A percentile compares a stretch with the other conserved stretches of the same genome.
Conservation (phyloP, 163 green algal species). For the Coccomyxa subellipsoidea region DNA sequence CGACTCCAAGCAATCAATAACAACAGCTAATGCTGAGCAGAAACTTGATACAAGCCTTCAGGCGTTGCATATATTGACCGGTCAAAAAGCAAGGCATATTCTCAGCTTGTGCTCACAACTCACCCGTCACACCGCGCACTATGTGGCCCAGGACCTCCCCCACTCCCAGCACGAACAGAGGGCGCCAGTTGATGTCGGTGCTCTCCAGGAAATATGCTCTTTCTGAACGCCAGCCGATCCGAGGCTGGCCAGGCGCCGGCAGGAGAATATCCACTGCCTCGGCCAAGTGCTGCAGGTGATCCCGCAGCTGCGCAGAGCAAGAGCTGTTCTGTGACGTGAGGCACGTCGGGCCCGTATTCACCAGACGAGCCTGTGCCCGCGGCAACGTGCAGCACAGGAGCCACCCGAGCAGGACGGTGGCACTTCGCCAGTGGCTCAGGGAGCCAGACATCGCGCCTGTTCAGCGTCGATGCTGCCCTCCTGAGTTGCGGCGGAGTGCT, state of each 20-base stretch:
- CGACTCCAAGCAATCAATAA: too few relatives aligned
- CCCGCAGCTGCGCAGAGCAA: background rate
- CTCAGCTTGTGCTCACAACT: background rate
- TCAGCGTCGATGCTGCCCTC: background rate
- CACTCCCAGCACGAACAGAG: background rate
- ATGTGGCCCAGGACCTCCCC: background rate
- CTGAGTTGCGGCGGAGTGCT: too few relatives aligned
- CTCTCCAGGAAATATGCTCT: background rate
- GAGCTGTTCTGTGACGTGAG: background rate
- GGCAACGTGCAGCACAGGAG: background rate
- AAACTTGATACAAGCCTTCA: too few relatives aligned
- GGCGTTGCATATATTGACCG: background rate
- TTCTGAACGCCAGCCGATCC: background rate
- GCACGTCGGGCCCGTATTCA: background rate
- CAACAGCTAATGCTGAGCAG: too few relatives aligned
- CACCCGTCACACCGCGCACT: background rate
- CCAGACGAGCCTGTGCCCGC: background rate
- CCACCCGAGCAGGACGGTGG: background rate
- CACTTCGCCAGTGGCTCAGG: background rate
- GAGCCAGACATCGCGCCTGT: background rate
- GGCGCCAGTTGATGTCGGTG: background rate
- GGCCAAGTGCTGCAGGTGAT: background rate
- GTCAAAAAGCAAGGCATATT: background rate
- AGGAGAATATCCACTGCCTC: background rate
- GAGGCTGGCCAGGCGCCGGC: background rate